These are phyloP conservation scores for Puccinia coronata DNA, from an alignment of 1,284 basidiomycete genomes.

Conservation along the genomic window DNA sequence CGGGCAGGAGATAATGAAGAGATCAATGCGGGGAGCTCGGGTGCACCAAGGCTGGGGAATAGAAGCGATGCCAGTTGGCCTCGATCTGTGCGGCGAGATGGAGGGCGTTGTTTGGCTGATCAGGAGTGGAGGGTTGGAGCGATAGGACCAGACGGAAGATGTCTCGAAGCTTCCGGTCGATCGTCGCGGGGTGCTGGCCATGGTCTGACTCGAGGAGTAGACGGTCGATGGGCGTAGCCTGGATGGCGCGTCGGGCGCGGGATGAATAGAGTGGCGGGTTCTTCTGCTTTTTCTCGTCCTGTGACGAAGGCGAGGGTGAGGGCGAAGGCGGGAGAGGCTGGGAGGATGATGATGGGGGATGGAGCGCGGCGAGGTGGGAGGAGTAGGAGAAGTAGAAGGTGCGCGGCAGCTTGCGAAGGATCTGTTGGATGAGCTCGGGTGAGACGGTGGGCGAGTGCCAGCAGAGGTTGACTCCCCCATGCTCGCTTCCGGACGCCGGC, in stretches of 20 bases:
- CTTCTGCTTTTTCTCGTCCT: no score
- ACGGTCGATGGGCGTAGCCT: constrained; percentile 18
- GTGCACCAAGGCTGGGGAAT: background rate
- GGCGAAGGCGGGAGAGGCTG: no score
- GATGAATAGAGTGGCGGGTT: background rate
- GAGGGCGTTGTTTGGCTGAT: background rate
- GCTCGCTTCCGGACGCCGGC: no score
- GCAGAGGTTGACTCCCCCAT: constrained; percentile 6
- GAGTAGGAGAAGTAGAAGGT: constrained; percentile 31
- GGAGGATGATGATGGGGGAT: no score
- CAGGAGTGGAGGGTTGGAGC: background rate
- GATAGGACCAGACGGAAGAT: background rate
- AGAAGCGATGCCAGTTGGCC: constrained; percentile 1
- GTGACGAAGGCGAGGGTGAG: no score
- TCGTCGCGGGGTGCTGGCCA: background rate
- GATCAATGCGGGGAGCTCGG: background rate
- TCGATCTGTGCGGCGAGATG: background rate
- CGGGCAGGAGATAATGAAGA: no score
- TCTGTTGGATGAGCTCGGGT: background rate
- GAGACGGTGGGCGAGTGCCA: constrained; percentile 37
- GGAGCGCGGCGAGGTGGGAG: background rate
- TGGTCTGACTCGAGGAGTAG: constrained; percentile 26
- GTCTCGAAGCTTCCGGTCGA: background rate
- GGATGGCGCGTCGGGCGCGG: background rate
- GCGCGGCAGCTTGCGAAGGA: background rate